A percentile compares a stretch with the other conserved stretches of the same genome.
These are phyloP conservation scores for Phytophthora pini DNA, from an alignment of 352 stramenopile species.

Conservation along the genomic window DNA sequence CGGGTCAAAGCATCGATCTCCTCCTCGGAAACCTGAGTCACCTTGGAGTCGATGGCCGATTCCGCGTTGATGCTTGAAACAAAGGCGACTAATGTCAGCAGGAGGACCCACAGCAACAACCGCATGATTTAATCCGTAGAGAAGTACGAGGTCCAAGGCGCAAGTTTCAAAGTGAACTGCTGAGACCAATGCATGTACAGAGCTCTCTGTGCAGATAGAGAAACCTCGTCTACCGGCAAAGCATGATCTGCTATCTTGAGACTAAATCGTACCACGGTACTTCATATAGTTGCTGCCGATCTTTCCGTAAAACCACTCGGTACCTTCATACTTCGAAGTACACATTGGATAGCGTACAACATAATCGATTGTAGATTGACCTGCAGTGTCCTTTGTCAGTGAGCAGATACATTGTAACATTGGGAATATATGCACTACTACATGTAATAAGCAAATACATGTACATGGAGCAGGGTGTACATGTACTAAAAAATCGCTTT, in stretches of 20 bases:
- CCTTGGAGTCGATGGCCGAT: background rate
- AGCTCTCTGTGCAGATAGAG: constrained; percentile 2
- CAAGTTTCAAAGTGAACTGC: constrained; percentile 13
- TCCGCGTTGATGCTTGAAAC: constrained; percentile 1
- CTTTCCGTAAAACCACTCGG: background rate
- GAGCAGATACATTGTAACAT: too few relatives aligned
- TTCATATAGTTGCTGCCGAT: constrained; percentile 1
- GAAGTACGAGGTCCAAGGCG: background rate
- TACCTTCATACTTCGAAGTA: too few relatives aligned
- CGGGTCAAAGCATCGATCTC: constrained; percentile 15
- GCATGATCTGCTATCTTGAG: constrained; percentile 14
- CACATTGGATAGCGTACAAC: too few relatives aligned
- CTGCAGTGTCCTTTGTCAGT: too few relatives aligned
- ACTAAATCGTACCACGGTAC: constrained; percentile 1
- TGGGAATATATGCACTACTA: too few relatives aligned
- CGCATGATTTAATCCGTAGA: constrained; percentile 8
- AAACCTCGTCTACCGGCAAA: constrained; percentile 22
- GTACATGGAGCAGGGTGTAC: too few relatives aligned
- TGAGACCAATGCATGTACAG: background rate
- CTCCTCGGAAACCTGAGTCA: background rate
- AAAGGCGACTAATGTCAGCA: constrained; percentile 11
- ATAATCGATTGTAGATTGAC: too few relatives aligned
- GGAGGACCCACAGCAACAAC: constrained; percentile 18
- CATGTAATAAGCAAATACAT: too few relatives aligned
- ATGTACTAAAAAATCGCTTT: too few relatives aligned